Conservation (phyloP, 345 rosid species). For the Erodium maritimum region DNA sequence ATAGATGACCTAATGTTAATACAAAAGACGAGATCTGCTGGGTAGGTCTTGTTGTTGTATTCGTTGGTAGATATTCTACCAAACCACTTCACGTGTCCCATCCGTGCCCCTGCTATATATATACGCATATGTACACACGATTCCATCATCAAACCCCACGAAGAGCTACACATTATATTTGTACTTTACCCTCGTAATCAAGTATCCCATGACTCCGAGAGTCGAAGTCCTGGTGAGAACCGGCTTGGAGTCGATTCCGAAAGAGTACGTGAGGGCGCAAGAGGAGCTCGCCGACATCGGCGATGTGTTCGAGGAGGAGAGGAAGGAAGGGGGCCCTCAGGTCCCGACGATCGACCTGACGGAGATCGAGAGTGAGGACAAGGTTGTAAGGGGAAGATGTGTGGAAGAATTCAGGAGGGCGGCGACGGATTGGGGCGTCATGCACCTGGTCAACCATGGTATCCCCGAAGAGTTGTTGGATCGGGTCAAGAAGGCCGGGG, state of each 20-base stretch:
- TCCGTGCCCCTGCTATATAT: too few species aligned
- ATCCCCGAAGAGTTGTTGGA: constrained; percentile 44
- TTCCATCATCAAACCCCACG: too few species aligned
- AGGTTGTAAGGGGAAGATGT: constrained; percentile 33
- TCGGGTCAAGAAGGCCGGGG: constrained; percentile 53
- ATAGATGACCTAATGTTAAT: too few species aligned
- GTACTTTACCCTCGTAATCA: too few species aligned
- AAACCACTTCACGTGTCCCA: too few species aligned
- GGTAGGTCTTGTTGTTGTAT: too few species aligned
- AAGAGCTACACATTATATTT: too few species aligned
- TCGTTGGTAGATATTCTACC: too few species aligned
- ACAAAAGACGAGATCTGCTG: too few species aligned
- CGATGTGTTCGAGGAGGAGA: constrained; percentile 68
- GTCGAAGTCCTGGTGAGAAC: constrained; percentile 67
- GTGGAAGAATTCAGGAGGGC: constrained; percentile 42
- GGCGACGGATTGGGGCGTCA: constrained; percentile 83
- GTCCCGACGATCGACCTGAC: constrained; percentile 66
- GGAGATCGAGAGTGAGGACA: constrained; percentile 48
- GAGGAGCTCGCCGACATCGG: constrained; percentile 69
- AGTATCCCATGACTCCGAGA: constrained; percentile 17
- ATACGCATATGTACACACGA: too few species aligned
- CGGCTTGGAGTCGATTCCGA: constrained; percentile 60
- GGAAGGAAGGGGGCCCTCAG: constrained; percentile 65
- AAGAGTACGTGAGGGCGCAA: constrained; percentile 61
- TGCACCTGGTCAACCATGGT: constrained; percentile 92